Evolutionary conservation across 2,329 filamentous ascomycete genomes (phyloP), one percentile per base, ranked within the genome.

Genomic region (Thyridium curvatum): DNA sequence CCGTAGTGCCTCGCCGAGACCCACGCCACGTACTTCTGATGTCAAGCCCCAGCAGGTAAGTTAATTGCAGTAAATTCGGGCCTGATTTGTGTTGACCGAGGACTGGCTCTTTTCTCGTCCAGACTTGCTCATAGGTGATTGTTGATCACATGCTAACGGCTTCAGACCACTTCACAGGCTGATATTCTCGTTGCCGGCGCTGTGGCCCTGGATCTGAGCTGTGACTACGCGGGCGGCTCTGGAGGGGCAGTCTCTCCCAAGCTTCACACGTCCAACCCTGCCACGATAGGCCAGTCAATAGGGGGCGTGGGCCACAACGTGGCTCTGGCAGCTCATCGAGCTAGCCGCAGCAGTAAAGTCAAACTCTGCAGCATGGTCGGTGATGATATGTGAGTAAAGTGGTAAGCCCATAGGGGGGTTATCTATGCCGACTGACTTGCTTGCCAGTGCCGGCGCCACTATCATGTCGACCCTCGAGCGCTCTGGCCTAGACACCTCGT

Each of bases 261-360:
- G 37, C 67, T 82, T 30, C 77, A 90, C 43, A 95, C 89, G 1
- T 97, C 91, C 1, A 97, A 97, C 53, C 86, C 86, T 35, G 80
- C 89, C 8, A 67, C 70, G 12, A 94, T 96, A 47, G 79, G 68
- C 29, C 88, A 94, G 54, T 86, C 84, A 1, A 75, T 96, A 8
- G 93, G 93, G 12, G 93, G 93, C 7, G 93, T 97, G 8, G 93
- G 87, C 7, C 83, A 89, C 53, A 97, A 97, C 53, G 87, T 97
- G 33, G 88, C 93, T 13, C 74, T 88, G 35, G 90, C 91, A 33
- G 82, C 86, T 1, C 85, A 89, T 48, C 74, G 82, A 26, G 71
- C 71, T 12, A 74, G 84, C 42, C 79, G 77, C 8, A 54, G 64
- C 14, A 62, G 62, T 31, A 77, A 71, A 12, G 84, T 93, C 8